Evolutionary conservation across 345 rosid species (phyloP), one percentile per base, ranked within the genome.

Genomic region (Murraya paniculata): DNA sequence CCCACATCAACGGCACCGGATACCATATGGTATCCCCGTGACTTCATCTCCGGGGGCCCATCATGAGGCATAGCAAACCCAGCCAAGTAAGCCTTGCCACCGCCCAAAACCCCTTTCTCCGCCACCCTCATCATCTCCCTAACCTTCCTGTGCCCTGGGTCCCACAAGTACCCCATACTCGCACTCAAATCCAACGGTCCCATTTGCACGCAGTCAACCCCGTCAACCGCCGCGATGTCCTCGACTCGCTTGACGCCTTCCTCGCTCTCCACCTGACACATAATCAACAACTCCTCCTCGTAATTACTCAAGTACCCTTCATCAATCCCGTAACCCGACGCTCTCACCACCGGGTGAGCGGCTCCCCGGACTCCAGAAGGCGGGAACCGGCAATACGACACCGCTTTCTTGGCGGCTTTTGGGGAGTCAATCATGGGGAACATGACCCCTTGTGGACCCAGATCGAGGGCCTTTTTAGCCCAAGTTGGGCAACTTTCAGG

Each of bases 131-230:
- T 50, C 93, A 79, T 87, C 84, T 89, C 90, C 27, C 88, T 86
- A 60, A 89, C 99, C 85, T 93, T 95, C 94, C 83, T 89, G 72
- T 93, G 91, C 58, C 97, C 99, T 0, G 97, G 98, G 78, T 95
- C 99, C 96, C 96, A 92, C 72, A 93, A 66, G 50, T 92, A 95
- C 28, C 97, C 99, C 89, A 95, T 73, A 80, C 92, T 90, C 4
- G 91, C 98, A 71, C 98, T 93, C 33, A 95, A 87, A 86, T 95
- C 97, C 89, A 95, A 85, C 61, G 95, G 99, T 33, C 99, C 99
- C 94, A 95, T 92, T 74, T 93, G 97, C 64, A 95, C 82, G 85
- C 98, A 93, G 83, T 93, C 98, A 1, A 95, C 97, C 39, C 98
- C 99, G 9, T 92, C 94, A 7, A 92, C 92, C 48, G 88, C 93